Base-by-base conservation (phyloP, 129 eudicot genomes). In the Deinandra increscens region DNA sequence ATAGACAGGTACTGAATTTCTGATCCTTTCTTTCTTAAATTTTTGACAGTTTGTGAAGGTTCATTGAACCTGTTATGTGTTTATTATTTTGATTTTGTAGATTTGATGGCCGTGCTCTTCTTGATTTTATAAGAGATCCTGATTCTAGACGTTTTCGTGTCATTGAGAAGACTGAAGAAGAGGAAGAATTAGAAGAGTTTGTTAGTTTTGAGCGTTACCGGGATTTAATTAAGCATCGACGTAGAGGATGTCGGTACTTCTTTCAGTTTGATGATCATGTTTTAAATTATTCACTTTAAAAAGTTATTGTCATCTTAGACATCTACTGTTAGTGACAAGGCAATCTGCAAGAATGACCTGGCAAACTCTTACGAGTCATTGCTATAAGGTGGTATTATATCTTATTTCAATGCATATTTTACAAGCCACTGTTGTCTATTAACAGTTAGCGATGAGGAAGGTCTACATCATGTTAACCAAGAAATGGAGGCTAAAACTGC, bases 231-330 rank as follows among this genome's bases (percentile, higher is more conserved):
- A 93, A 93, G 92, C 98, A 93, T 87, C 98, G 97, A 80, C 98
- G 98, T 85, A 93, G 98, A 93, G 98, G 98, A 93, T 93, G 98
- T 93, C 98, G 98, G 98, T 93, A 93, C 97, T 93, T 93, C 84
- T 90, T 93, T 77, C 76, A 67, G 72, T 81, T 72, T 66, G 74
- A 75, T 76, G 70, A 73, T 81, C 71, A 75, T 74, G 67, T 75
- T 65, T 78, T 75, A 65, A 54, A 68, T 71, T 81, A 73, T 66
- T 49, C 78, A 75, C 69, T 69, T 83, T 67, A 78, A 38, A 66
- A 71, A 20, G 56, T 49, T 82, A 72, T 49, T 49, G 55, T 73
- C 36, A 38, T 34, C 26, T 68, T 38, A 59, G 75, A 64, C 75
- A 64, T 58, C 77, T 74, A 74, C 55, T 76, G 15, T 71, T 71